phyloP scores from a whole-genome alignment of 768 basidiomycete genomes.

The Sarcodon sp. region DNA sequence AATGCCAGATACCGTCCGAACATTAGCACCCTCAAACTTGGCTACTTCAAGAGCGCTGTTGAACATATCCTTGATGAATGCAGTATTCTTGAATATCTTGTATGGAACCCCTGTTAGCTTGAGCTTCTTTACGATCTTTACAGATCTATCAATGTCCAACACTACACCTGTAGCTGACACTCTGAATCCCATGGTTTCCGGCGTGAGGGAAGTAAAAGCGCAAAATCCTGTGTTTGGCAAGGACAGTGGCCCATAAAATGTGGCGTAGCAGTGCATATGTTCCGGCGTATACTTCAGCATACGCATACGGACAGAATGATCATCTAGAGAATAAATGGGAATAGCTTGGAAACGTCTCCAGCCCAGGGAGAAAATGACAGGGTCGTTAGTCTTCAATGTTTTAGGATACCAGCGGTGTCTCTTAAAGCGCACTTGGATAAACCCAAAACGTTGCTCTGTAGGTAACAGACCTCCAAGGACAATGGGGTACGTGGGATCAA shows the following conservation, averaged over 20 bases:
- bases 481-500: constrained; percentile 85
- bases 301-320: constrained; percentile 96
- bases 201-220: constrained; percentile 78
- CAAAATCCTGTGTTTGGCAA: constrained; percentile 95
- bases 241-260: constrained; percentile 89
- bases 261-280: constrained; percentile 99
- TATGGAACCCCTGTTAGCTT: constrained; percentile 92
- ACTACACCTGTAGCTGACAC: constrained; percentile 92
- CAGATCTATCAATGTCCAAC: constrained; percentile 82
- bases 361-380: constrained; percentile 91
- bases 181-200: constrained; percentile 66
- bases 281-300: constrained; percentile 99
- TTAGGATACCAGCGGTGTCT: constrained; percentile 87
- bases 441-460: constrained; percentile 87
- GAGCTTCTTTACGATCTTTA: constrained; percentile 96
- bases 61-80: constrained; percentile 98
- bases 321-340: constrained; percentile 93
- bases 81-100: constrained; percentile 99
- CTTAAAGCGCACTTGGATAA: constrained; percentile 91
- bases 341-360: constrained; percentile 95
- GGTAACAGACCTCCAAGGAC: constrained; percentile 85
- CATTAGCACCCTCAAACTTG: constrained; percentile 97
- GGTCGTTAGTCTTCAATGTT: constrained; percentile 95
- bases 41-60: constrained; percentile 85
- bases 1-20: constrained; percentile 91